A percentile compares a stretch with the other conserved stretches of the same genome.
Evolutionary conservation across 371 early-diverging fungal genomes (phyloP).

Genomic region (Choanephora cucurbitarum): DNA sequence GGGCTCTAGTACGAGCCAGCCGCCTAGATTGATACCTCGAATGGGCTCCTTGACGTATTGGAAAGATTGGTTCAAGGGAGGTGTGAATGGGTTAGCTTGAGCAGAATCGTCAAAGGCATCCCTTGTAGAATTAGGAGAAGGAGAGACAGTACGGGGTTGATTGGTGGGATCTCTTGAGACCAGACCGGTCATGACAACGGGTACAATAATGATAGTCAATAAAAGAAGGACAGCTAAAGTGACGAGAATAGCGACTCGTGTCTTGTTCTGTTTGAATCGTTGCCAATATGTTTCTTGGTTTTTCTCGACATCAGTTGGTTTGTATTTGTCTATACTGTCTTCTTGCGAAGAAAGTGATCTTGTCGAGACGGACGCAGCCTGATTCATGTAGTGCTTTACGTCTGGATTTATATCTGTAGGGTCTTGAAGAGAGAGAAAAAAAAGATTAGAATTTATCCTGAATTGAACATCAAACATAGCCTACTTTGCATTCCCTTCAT

Average conservation of each 20-base stretch:
- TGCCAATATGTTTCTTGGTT: background rate
- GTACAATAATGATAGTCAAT: background rate
- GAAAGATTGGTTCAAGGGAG: conserved; percentile 56
- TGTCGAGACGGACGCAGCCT: background rate
- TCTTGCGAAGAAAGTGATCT: background rate
- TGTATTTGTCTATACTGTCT: background rate
- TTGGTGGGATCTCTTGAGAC: background rate
- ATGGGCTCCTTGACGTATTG: conserved; percentile 55
- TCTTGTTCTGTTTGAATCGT: background rate
- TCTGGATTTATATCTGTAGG: background rate
- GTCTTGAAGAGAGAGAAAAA: no score
- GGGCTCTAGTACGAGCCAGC: conserved; percentile 74
- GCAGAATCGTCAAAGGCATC: conserved; percentile 40
- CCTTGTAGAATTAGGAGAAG: conserved; percentile 4
- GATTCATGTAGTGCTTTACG: background rate
- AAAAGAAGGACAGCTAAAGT: background rate
- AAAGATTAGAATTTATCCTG: no score
- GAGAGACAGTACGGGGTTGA: background rate
- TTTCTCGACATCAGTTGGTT: background rate
- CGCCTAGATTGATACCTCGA: conserved; percentile 76
- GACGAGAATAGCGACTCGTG: background rate
- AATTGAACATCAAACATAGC: no score
- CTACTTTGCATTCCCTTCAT: no score
- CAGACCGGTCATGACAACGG: background rate
- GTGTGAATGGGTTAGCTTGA: conserved; percentile 40